Base-by-base conservation (phyloP, 2,329 filamentous ascomycete genomes). In the Aspergillus quadrilineatus region DNA sequence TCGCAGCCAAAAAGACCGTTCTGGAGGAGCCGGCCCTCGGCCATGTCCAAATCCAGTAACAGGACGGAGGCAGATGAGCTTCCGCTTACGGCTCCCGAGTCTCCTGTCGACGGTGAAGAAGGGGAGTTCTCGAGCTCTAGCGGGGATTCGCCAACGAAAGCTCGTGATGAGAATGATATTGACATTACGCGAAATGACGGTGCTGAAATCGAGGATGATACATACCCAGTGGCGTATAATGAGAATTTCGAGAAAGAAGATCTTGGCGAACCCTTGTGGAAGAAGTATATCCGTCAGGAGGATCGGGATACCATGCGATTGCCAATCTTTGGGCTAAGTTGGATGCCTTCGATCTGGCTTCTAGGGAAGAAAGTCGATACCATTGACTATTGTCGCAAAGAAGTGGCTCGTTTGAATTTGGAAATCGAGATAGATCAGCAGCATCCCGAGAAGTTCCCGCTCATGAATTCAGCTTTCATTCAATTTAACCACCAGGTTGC, bases 401-500 rank as follows among this genome's bases (percentile, higher is more conserved):
- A 97, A 71, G 75, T 99, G 29, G 92, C 94, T 15, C 85, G 90
- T 12, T 79, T 97, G 15, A 99, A 97, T 63, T 69, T 92, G 51
- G 92, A 97, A 70, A 97, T 99, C 53, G 92, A 97, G 65, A 79
- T 88, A 44, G 94, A 97, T 63, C 94, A 99, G 70, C 82, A 88
- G 52, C 82, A 94, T 48, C 88, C 89, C 0, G 92, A 97, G 63
- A 85, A 88, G 4, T 97, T 91, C 60, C 92, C 93, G 0, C 77
- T 92, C 46, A 95, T 97, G 92, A 96, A 90, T 67, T 96, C 93
- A 0, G 94, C 94, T 0, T 99, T 99, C 65, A 92, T 99, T 59
- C 94, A 99, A 70, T 99, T 99, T 81, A 96, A 99, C 68, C 89
- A 97, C 69, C 94, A 99, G 71, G 90, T 97, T 1, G 92, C 93